Conservation (phyloP, 2,329 filamentous ascomycete genomes). For the Elsinoe fawcettii region DNA sequence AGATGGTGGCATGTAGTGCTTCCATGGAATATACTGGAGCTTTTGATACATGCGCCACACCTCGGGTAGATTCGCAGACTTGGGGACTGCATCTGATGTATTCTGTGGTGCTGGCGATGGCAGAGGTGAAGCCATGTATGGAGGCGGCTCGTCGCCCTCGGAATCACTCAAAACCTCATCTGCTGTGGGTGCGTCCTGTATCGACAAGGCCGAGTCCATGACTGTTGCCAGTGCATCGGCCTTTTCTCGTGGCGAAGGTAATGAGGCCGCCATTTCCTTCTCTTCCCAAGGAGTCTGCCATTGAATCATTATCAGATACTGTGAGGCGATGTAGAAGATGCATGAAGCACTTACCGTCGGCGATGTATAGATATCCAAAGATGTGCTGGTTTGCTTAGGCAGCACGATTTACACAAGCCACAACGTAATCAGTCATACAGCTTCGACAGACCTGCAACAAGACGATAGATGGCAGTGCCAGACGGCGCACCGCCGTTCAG, state of each 20-base stretch:
- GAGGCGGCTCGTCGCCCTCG: neutral
- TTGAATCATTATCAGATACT: neutral
- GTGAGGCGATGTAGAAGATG: neutral
- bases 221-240: conserved; percentile 2
- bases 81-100: neutral
- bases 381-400: neutral
- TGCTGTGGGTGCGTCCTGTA: neutral
- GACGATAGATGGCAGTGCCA: neutral
- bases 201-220: conserved; percentile 6
- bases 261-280: neutral
- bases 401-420: neutral
- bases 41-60: conserved; percentile 6
- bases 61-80: neutral
- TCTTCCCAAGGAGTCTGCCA: conserved; percentile 4
- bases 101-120: neutral
- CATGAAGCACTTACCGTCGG: neutral
- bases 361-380: neutral
- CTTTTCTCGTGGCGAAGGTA: neutral
- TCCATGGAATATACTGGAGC: neutral
- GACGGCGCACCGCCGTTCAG: neutral
- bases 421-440: neutral
- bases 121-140: neutral
- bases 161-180: neutral
- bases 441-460: neutral
- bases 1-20: neutral